Conservation (phyloP, 164 flowering plant genomes). For the Santalum album region DNA sequence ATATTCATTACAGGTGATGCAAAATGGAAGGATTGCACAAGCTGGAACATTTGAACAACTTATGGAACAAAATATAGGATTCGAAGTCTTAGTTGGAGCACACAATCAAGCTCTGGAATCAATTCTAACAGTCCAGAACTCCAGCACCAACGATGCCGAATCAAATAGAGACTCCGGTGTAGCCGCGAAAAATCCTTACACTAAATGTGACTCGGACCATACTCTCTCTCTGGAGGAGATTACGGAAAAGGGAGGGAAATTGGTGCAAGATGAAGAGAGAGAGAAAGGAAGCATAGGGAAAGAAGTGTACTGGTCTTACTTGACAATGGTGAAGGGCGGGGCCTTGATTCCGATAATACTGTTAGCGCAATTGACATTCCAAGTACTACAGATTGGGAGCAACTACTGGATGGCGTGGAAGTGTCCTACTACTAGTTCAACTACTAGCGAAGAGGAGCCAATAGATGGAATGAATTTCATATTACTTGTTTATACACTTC, state of each 20-base stretch:
- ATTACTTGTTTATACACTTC: conserved; percentile 55
- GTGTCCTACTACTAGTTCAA: conserved; percentile 61
- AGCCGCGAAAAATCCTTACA: conserved; percentile 22
- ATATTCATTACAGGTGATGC: conserved; percentile 76
- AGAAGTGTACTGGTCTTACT: conserved; percentile 80
- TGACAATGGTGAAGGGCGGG: conserved; percentile 66
- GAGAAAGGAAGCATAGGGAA: conserved; percentile 90
- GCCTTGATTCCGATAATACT: conserved; percentile 58
- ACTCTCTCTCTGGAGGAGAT: conserved; percentile 38
- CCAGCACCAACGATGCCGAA: conserved; percentile 31
- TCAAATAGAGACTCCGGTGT: conserved; percentile 20
- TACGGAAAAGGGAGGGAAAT: conserved; percentile 50
- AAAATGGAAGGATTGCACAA: conserved; percentile 77
- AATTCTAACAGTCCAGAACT: conserved; percentile 47
- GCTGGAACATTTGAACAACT: conserved; percentile 80
- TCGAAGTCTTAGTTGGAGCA: conserved; percentile 87
- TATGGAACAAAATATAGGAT: conserved; percentile 63
- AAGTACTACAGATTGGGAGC: conserved; percentile 69
- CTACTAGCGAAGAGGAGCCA: conserved; percentile 33
- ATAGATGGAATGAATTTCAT: conserved; percentile 30
- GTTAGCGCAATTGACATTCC: conserved; percentile 73
- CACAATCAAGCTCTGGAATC: conserved; percentile 78
- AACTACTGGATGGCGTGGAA: conserved; percentile 99
- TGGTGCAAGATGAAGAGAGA: conserved; percentile 82
- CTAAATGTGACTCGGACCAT: conserved; percentile 50